Conservation (phyloP, 345 rosid genomes). For the Carallia brachiata region DNA sequence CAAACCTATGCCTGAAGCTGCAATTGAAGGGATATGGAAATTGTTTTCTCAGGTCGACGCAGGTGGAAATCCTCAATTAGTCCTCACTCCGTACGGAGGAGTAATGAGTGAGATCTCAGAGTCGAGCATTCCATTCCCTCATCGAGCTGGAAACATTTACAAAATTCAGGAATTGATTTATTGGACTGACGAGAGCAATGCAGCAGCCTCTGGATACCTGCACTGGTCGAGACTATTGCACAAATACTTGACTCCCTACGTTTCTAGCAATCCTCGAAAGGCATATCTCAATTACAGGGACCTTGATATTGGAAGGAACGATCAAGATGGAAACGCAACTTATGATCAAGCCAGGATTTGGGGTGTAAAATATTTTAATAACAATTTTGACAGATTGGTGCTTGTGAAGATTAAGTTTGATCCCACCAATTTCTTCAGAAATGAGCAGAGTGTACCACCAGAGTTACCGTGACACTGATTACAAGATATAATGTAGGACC, state of each 20-base stretch:
- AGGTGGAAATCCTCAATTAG: background rate
- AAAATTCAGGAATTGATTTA: conserved; percentile 8
- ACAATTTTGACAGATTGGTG: conserved; percentile 12
- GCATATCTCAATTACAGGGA: conserved; percentile 24
- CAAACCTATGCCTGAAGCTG: conserved; percentile 15
- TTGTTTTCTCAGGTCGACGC: background rate
- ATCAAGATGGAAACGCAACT: conserved; percentile 3
- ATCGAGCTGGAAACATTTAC: conserved; percentile 15
- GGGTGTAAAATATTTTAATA: conserved; percentile 18
- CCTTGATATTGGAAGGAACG: conserved; percentile 20
- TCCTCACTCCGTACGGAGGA: conserved; percentile 22
- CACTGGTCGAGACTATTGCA: conserved; percentile 14
- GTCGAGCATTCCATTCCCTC: conserved; percentile 19
- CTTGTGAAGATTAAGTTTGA: conserved; percentile 8
- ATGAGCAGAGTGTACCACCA: conserved; percentile 21
- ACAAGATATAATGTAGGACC: too few relatives aligned
- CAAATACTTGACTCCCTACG: conserved; percentile 11
- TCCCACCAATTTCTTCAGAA: conserved; percentile 22
- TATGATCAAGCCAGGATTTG: conserved; percentile 12
- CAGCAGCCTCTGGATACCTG: background rate
- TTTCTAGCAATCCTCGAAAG: conserved; percentile 14
- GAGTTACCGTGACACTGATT: too few relatives aligned
- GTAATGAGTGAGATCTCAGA: conserved; percentile 21
- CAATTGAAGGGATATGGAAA: conserved; percentile 9
- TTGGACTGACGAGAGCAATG: conserved; percentile 11